Conservation (phyloP, 108 stramenopile genomes). For the Cyclotella sp. region DNA sequence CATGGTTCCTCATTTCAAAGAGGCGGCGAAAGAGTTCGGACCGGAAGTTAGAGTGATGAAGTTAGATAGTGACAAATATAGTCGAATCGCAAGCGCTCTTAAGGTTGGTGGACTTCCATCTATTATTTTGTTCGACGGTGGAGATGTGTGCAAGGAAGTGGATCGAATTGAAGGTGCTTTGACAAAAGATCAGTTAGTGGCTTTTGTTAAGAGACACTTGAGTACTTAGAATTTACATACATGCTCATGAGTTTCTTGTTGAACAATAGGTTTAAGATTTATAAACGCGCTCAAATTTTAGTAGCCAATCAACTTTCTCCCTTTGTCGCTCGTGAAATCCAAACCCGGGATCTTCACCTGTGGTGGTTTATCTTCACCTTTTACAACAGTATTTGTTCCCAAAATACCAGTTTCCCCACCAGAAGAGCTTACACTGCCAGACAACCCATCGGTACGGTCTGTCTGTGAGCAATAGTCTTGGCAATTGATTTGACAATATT, state of each 20-base stretch:
- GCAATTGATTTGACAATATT: slow-evolving; percentile 70
- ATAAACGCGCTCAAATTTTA: slow-evolving; percentile 2
- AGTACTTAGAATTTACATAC: background rate
- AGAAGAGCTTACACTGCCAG: slow-evolving; percentile 65
- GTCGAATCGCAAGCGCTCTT: slow-evolving; percentile 57
- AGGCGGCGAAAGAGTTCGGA: slow-evolving; percentile 69
- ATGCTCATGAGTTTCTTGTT: background rate
- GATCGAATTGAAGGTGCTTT: slow-evolving; percentile 83
- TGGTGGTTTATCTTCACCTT: slow-evolving; percentile 86
- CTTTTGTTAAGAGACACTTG: slow-evolving; percentile 53
- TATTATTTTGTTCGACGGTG: slow-evolving; percentile 57
- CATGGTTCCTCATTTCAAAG: slow-evolving; percentile 72
- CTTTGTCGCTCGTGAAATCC: slow-evolving; percentile 67
- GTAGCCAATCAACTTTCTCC: slow-evolving; percentile 77
- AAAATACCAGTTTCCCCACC: slow-evolving; percentile 81
- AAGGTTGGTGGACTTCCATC: slow-evolving; percentile 61
- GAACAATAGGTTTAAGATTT: background rate
- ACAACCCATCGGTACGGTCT: slow-evolving; percentile 83
- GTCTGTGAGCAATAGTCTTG: slow-evolving; percentile 73
- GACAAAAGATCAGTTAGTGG: slow-evolving; percentile 67
- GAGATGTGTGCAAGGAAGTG: slow-evolving; percentile 50
- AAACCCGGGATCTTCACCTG: slow-evolving; percentile 72
- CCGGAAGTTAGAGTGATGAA: slow-evolving; percentile 73
- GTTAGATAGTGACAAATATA: slow-evolving; percentile 81
- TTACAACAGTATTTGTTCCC: slow-evolving; percentile 76